Evolutionary conservation across 2,329 filamentous ascomycete species (phyloP).

Genomic region (Arthrobotrys sinensis): DNA sequence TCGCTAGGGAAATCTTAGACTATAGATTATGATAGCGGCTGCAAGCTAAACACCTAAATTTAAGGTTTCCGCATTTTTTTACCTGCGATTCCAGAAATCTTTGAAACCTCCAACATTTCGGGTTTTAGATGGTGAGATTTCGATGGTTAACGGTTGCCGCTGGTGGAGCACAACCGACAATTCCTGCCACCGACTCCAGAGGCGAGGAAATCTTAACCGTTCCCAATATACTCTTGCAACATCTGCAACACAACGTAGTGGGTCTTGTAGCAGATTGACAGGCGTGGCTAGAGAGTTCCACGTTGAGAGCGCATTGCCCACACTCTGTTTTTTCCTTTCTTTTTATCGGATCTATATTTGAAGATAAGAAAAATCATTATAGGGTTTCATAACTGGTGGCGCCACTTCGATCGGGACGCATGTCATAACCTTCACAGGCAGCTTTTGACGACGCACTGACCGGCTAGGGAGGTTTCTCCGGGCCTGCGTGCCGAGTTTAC

Average conservation of each 20-base stretch:
- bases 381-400: slow-evolving; percentile 25
- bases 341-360: slow-evolving; percentile 40
- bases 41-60: slow-evolving; percentile 9
- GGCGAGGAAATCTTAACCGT: slow-evolving; percentile 11
- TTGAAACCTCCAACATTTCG: slow-evolving; percentile 31
- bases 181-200: neutral
- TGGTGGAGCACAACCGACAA: neutral
- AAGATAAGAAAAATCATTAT: slow-evolving; percentile 15
- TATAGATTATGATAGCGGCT: neutral
- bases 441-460: slow-evolving; percentile 23
- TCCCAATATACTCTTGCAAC: slow-evolving; percentile 14
- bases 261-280: slow-evolving; percentile 32
- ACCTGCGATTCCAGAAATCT: neutral
- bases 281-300: slow-evolving; percentile 33
- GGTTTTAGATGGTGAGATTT: slow-evolving; percentile 29
- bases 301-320: slow-evolving; percentile 4
- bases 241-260: slow-evolving; percentile 15
- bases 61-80: slow-evolving; percentile 11
- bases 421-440: slow-evolving; percentile 11
- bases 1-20: slow-evolving; percentile 16
- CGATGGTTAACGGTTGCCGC: slow-evolving; percentile 2
- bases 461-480: slow-evolving; percentile 11
- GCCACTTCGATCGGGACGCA: slow-evolving; percentile 18
- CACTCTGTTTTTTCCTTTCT: neutral
- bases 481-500: slow-evolving; percentile 11